Conservation (phyloP, 148 eudicot genomes). For the Heliosperma pusillum region DNA sequence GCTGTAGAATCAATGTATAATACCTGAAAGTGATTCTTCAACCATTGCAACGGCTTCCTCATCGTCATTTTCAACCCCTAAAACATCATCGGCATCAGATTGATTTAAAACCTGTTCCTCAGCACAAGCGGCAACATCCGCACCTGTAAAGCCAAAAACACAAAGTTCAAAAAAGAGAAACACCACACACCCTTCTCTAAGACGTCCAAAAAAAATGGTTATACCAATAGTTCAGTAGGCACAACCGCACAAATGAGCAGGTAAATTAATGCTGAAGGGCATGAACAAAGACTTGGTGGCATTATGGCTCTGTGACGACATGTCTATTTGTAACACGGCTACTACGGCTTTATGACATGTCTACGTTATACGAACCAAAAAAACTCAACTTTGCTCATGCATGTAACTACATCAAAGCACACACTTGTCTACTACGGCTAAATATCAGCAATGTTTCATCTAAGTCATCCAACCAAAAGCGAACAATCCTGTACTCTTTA, state of each 20-base stretch:
- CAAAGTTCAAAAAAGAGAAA: not conserved
- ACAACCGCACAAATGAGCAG: not conserved
- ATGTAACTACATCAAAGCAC: not conserved
- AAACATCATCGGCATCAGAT: slow-evolving; percentile 60
- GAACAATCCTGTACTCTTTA: not conserved
- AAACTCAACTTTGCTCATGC: not conserved
- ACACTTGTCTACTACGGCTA: not conserved
- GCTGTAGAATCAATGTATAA: not conserved
- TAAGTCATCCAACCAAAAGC: not conserved
- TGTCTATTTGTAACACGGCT: not conserved
- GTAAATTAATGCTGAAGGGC: not conserved
- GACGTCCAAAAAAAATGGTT: not conserved
- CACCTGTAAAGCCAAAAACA: slow-evolving; percentile 36
- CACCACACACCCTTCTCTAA: not conserved
- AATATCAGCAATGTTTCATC: not conserved
- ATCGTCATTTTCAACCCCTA: slow-evolving; percentile 61
- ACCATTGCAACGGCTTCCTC: slow-evolving; percentile 75
- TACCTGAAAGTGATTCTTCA: slow-evolving; percentile 79
- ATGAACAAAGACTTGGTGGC: not conserved
- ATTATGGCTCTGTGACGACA: not conserved
- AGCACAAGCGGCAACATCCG: slow-evolving; percentile 53
- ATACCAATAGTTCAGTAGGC: not conserved
- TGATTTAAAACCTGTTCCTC: slow-evolving; percentile 83
- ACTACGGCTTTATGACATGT: not conserved
- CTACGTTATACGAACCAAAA: not conserved